Base-by-base conservation (phyloP, 2,329 filamentous ascomycete genomes). In the Trichoderma pleuroti region DNA sequence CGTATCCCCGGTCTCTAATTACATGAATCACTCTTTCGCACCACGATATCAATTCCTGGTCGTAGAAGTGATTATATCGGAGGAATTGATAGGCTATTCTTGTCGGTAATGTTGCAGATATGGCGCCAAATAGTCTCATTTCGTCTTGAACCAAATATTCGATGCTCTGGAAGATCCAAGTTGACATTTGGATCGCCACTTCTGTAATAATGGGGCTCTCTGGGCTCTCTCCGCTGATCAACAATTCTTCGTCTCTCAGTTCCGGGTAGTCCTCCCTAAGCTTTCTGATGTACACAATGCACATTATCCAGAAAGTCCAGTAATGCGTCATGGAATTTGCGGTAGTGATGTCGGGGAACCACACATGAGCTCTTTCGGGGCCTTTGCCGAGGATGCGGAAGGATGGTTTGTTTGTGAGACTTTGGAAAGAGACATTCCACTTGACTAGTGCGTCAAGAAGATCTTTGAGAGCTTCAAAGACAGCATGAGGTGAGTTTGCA, bases 81-180 rank as follows among this genome's bases (percentile, higher is more conserved):
- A 72, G 62, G 18, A 71, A 71, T 32, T 74, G 70, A 16, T 73
- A 73, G 2, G 75, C 73, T 0, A 73, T 65, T 10, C 73, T 73
- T 1, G 81, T 68, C 0, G 81, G 80, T 7, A 82, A 76, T 0
- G 76, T 65, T 0, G 78, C 74, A 0, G 82, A 82, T 0, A 79
- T 78, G 4, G 78, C 78, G 0, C 82, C 82, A 68, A 78, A 83
- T 0, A 83, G 72, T 21, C 77, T 80, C 78, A 83, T 81, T 24
- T 80, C 76, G 21, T 81, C 79, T 69, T 79, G 78, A 18, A 81
- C 72, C 9, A 82, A 69, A 70, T 82, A 83, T 8, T 79, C 76
- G 56, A 80, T 79, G 52, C 80, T 81, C 30, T 76, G 73, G 52
- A 78, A 78, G 16, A 81, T 79, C 70, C 75, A 76, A 0, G 64